A percentile compares a stretch with the other conserved stretches of the same genome.
Conservation (phyloP, 441 rosid species). For the Brassica hybrid region DNA sequence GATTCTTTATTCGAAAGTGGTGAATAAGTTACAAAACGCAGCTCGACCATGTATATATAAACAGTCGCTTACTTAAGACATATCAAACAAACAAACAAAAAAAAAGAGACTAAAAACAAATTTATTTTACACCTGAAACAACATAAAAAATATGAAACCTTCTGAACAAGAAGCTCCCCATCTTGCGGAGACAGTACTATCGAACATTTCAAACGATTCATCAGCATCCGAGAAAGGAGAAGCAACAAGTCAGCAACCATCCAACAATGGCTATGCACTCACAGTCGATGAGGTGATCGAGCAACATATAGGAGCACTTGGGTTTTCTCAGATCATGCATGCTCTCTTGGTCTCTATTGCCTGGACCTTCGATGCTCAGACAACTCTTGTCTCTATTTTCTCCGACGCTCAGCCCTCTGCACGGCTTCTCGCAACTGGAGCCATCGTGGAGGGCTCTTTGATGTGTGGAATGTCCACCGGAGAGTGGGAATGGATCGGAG, state of each 20-base stretch:
- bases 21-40: slow-evolving; percentile 9
- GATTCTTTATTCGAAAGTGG: slow-evolving; percentile 14
- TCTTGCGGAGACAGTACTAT: slow-evolving; percentile 15
- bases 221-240: slow-evolving; percentile 38
- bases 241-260: neutral
- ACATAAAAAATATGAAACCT: slow-evolving; percentile 22
- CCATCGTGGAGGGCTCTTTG: slow-evolving; percentile 24
- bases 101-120: neutral
- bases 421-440: neutral
- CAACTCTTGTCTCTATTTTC: slow-evolving; percentile 62
- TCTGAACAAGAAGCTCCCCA: slow-evolving; percentile 31
- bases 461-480: slow-evolving; percentile 50
- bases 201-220: slow-evolving; percentile 31
- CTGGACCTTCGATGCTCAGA: slow-evolving; percentile 73
- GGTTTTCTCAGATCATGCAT: slow-evolving; percentile 61
- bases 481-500: slow-evolving; percentile 74
- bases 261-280: slow-evolving; percentile 44
- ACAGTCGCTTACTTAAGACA: slow-evolving; percentile 19
- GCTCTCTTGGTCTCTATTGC: slow-evolving; percentile 66
- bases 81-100: slow-evolving; percentile 23
- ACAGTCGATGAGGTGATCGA: slow-evolving; percentile 66
- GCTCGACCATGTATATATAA: slow-evolving; percentile 30
- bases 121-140: slow-evolving; percentile 31
- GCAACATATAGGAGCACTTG: slow-evolving; percentile 64
- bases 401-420: slow-evolving; percentile 63